Conservation (phyloP, 1,139 yeast species). For the Geotrichum carabidarum region DNA sequence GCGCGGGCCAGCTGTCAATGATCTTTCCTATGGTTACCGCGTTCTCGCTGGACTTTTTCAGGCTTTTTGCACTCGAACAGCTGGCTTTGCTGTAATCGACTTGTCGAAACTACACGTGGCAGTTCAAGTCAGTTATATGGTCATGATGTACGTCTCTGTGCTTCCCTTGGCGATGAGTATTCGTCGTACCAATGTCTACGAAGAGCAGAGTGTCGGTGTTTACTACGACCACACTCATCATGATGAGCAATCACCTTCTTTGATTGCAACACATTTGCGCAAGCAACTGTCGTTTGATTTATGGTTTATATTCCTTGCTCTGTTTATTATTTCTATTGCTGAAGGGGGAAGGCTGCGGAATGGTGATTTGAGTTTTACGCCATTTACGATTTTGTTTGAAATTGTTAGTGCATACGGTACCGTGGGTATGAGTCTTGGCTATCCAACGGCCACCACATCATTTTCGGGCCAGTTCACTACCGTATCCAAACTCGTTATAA, state of each 20-base stretch:
- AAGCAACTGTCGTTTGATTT: slow-evolving; percentile 89
- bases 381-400: slow-evolving; percentile 77
- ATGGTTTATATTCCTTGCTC: slow-evolving; percentile 86
- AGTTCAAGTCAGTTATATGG: slow-evolving; percentile 84
- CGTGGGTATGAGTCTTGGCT: slow-evolving; percentile 86
- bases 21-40: slow-evolving; percentile 60
- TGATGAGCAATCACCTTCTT: slow-evolving; percentile 40
- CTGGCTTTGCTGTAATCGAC: slow-evolving; percentile 76
- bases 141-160: slow-evolving; percentile 98
- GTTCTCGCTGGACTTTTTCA: slow-evolving; percentile 81
- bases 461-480: slow-evolving; percentile 66
- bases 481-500: slow-evolving; percentile 74
- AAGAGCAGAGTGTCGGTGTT: slow-evolving; percentile 89
- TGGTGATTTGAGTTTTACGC: slow-evolving; percentile 49
- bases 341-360: slow-evolving; percentile 62
- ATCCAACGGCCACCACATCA: slow-evolving; percentile 60
- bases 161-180: slow-evolving; percentile 93
- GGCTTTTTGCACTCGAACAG: slow-evolving; percentile 89
- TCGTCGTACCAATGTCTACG: slow-evolving; percentile 94
- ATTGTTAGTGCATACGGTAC: slow-evolving; percentile 94
- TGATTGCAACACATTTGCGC: slow-evolving; percentile 81
- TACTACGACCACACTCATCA: slow-evolving; percentile 47
- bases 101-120: slow-evolving; percentile 75
- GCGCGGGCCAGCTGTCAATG: slow-evolving; percentile 42
- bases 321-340: slow-evolving; percentile 79